phyloP scores from a whole-genome alignment of 495 filamentous ascomycete genomes.

The Podospora conica region DNA sequence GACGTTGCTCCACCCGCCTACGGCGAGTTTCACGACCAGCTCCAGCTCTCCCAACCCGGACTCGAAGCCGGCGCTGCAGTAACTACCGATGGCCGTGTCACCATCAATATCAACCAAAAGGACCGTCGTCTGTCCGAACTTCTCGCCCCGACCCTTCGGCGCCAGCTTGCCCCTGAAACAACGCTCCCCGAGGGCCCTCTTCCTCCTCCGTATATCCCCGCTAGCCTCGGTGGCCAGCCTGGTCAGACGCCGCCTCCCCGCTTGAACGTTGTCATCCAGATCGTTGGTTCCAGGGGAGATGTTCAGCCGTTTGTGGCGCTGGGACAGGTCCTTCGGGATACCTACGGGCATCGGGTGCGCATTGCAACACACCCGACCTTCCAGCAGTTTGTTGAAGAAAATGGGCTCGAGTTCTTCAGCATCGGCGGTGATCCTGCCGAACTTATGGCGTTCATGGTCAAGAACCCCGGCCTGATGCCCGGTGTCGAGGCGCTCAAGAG shows the following conservation, averaged over 20 bases:
- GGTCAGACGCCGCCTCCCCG: conserved; percentile 51
- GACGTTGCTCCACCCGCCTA: conserved; percentile 40
- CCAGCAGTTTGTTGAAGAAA: conserved; percentile 58
- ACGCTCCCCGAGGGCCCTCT: conserved; percentile 32
- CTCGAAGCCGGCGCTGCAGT: conserved; percentile 43
- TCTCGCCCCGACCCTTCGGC: conserved; percentile 57
- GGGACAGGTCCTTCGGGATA: conserved; percentile 60
- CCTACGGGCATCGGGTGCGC: conserved; percentile 63
- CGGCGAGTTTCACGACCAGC: conserved; percentile 38
- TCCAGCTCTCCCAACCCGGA: conserved; percentile 44
- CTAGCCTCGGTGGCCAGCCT: conserved; percentile 51
- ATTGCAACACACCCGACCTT: conserved; percentile 66
- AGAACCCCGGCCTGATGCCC: conserved; percentile 68
- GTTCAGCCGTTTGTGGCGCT: conserved; percentile 72
- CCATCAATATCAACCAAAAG: conserved; percentile 68
- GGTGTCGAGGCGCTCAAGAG: conserved; percentile 56
- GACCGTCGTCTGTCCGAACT: conserved; percentile 57
- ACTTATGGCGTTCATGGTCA: conserved; percentile 78
- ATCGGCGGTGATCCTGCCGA: conserved; percentile 68
- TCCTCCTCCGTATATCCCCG: conserved; percentile 56
- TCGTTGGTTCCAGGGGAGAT: conserved; percentile 70
- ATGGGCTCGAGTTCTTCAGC: conserved; percentile 64
- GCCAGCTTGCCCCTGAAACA: conserved; percentile 45
- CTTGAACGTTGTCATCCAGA: conserved; percentile 73
- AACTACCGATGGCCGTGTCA: conserved; percentile 61